Conservation (phyloP, 768 basidiomycete genomes). For the Tylopilus felleus region DNA sequence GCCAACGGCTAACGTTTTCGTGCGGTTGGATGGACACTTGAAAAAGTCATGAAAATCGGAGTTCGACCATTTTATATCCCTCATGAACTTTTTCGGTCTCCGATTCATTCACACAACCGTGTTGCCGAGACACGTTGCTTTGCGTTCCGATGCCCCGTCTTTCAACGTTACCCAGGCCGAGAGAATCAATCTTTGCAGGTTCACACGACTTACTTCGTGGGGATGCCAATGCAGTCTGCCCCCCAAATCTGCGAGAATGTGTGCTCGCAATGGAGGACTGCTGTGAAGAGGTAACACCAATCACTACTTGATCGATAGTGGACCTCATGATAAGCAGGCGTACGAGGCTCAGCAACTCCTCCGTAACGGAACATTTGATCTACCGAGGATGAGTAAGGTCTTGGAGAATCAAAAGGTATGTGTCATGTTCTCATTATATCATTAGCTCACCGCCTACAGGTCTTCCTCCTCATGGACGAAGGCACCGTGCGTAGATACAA, state of each 20-base stretch:
- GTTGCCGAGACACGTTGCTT: conserved; percentile 12
- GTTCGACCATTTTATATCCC: conserved; percentile 29
- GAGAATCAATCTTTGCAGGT: conserved; percentile 72
- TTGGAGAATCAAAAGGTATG: conserved; percentile 64
- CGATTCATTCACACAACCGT: conserved; percentile 16
- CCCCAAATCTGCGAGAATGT: conserved; percentile 70
- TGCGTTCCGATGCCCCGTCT: conserved; percentile 40
- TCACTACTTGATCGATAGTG: background rate
- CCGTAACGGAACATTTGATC: conserved; percentile 65
- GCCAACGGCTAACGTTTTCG: conserved; percentile 59
- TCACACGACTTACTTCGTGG: conserved; percentile 62
- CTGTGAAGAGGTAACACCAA: conserved; percentile 61
- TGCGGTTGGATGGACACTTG: conserved; percentile 66
- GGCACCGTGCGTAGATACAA: conserved; percentile 72
- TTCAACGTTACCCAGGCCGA: conserved; percentile 44
- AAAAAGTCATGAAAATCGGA: conserved; percentile 21
- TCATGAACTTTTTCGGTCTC: conserved; percentile 23
- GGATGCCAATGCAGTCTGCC: conserved; percentile 63
- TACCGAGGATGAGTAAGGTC: conserved; percentile 67
- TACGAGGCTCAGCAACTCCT: conserved; percentile 67
- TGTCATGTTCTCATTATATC: background rate
- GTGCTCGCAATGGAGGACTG: conserved; percentile 78
- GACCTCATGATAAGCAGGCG: conserved; percentile 39
- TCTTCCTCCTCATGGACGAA: conserved; percentile 73
- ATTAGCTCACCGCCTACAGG: conserved; percentile 38